Evolutionary conservation across 257 asterid genomes (phyloP).

Genomic region (Cordia subcordata): DNA sequence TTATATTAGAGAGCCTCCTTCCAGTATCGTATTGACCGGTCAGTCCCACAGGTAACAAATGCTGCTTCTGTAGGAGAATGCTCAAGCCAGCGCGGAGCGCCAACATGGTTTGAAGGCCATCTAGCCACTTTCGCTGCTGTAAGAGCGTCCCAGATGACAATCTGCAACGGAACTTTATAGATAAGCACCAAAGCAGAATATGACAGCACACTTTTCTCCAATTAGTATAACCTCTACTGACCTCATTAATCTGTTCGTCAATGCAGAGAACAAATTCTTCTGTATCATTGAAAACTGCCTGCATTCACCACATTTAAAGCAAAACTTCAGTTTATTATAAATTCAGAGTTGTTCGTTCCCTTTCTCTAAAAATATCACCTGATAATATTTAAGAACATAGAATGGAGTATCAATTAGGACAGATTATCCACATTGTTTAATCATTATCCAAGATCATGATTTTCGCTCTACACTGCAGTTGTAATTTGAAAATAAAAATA

Average conservation of each 20-base stretch:
- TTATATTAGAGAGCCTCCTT: conserved; percentile 27
- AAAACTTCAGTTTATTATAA: no score
- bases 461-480: no score
- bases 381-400: not conserved
- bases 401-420: conserved; percentile 1
- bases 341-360: no score
- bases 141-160: conserved; percentile 76
- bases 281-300: conserved; percentile 74
- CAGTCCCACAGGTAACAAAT: conserved; percentile 66
- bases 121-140: conserved; percentile 69
- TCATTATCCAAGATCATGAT: no score
- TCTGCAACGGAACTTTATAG: conserved; percentile 30
- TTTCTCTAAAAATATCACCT: no score
- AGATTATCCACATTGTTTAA: no score
- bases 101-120: conserved; percentile 77
- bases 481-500: no score
- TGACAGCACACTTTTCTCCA: not conserved
- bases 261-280: conserved; percentile 60
- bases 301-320: conserved; percentile 16
- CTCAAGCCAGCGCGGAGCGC: conserved; percentile 79
- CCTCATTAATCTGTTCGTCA: conserved; percentile 70
- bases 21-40: conserved; percentile 74
- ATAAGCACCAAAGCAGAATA: conserved; percentile 6
- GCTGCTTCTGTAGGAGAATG: conserved; percentile 70
- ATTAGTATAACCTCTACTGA: conserved; percentile 12